Evolutionary conservation across 2,329 filamentous ascomycete species (phyloP).

Genomic region (Venturia nashicola): DNA sequence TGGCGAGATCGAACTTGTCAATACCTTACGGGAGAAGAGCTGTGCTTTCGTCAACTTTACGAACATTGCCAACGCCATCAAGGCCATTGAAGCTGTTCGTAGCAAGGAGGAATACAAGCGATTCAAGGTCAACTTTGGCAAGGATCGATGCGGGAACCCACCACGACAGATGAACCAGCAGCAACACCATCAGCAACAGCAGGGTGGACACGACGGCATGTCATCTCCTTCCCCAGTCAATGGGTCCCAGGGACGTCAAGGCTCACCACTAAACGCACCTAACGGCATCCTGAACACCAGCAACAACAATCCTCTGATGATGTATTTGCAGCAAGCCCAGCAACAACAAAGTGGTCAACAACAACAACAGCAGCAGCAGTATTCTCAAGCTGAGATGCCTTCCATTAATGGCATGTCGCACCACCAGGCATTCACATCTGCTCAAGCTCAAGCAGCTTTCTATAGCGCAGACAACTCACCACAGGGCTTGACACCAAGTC

Average conservation of each 20-base stretch:
- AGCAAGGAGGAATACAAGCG: conserved; percentile 92
- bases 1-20: conserved; percentile 95
- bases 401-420: conserved; percentile 18
- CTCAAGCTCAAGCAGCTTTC: conserved; percentile 74
- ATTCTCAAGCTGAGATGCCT: conserved; percentile 26
- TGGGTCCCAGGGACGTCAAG: conserved; percentile 44
- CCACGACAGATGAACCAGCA: conserved; percentile 63
- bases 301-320: conserved; percentile 75
- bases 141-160: conserved; percentile 93
- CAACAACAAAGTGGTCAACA: conserved; percentile 31
- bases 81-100: conserved; percentile 92
- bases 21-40: conserved; percentile 94
- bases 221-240: conserved; percentile 46
- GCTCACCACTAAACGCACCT: conserved; percentile 55
- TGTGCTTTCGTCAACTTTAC: conserved; percentile 99
- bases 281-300: conserved; percentile 69
- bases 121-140: conserved; percentile 99
- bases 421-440: conserved; percentile 52
- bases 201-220: conserved; percentile 44
- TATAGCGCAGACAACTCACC: conserved; percentile 44
- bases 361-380: conserved; percentile 29
- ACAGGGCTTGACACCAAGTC: conserved; percentile 5
- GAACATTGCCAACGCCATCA: conserved; percentile 99
- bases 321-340: conserved; percentile 80
- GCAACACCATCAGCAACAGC: conserved; percentile 53